Evolutionary conservation across 306 rosid genomes (phyloP).

Genomic region (Rubus parviflorus): DNA sequence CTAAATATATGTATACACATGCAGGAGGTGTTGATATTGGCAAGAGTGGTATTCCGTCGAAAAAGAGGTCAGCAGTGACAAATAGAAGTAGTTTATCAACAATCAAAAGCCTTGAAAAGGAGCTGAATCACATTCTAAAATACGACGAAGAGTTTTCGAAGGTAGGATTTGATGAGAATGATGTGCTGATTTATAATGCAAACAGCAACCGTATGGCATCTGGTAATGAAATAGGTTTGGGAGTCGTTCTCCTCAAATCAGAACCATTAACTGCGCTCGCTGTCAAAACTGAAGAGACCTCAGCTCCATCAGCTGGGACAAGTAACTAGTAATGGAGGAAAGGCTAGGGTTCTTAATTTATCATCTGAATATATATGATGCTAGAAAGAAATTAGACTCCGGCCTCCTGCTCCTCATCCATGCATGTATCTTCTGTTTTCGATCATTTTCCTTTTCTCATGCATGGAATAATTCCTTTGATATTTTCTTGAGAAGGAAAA

Average conservation of each 20-base stretch:
- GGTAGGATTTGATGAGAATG: background rate
- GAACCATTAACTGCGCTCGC: background rate
- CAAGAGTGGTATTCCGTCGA: too few relatives aligned
- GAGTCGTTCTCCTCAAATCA: background rate
- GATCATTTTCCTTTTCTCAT: too few relatives aligned
- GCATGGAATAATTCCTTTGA: too few relatives aligned
- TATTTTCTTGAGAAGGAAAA: too few relatives aligned
- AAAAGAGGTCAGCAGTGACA: too few relatives aligned
- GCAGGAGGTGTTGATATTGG: too few relatives aligned
- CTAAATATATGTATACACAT: too few relatives aligned
- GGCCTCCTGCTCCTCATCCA: too few relatives aligned
- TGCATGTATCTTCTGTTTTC: too few relatives aligned
- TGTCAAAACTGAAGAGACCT: background rate
- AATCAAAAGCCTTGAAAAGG: conserved; percentile 4
- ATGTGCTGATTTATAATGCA: background rate
- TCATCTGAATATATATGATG: too few relatives aligned
- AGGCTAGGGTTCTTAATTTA: too few relatives aligned
- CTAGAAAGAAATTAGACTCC: too few relatives aligned
- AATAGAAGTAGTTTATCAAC: background rate
- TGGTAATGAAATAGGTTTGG: conserved; percentile 17
- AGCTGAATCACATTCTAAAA: conserved; percentile 1
- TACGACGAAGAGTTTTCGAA: background rate
- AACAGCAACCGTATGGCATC: background rate
- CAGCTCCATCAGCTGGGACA: background rate
- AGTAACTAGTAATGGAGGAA: background rate